phyloP scores from a whole-genome alignment of 306 rosid species.

The Begonia loranthoides region DNA sequence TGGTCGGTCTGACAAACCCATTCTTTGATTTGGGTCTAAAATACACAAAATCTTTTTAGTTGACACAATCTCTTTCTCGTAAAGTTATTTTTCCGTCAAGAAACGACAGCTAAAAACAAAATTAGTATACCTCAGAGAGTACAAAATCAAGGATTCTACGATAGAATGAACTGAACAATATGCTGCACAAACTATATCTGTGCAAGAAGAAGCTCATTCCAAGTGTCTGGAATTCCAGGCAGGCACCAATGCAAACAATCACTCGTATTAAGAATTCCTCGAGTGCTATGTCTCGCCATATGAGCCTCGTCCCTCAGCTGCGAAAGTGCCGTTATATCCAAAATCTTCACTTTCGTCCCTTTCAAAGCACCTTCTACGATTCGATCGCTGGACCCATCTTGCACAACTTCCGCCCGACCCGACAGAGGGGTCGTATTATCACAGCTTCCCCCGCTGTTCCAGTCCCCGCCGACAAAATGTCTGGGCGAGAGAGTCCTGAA shows the following conservation, averaged over 20 bases:
- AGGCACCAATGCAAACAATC: constrained; percentile 97
- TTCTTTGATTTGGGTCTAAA: no score
- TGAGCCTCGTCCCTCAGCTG: constrained; percentile 91
- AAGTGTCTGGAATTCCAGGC: constrained; percentile 82
- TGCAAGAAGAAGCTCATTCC: constrained; percentile 86
- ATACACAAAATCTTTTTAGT: no score
- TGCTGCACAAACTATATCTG: constrained; percentile 31
- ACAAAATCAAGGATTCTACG: constrained; percentile 1
- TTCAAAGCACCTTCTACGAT: constrained; percentile 54
- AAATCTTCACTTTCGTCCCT: constrained; percentile 62
- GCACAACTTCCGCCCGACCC: constrained; percentile 45
- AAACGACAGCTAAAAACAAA: no score
- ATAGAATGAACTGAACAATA: background rate
- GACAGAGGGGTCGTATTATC: constrained; percentile 57
- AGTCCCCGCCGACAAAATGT: constrained; percentile 78
- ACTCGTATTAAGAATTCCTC: constrained; percentile 39
- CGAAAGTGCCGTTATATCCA: constrained; percentile 75
- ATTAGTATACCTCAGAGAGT: background rate
- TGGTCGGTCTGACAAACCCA: no score
- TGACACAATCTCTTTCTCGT: no score
- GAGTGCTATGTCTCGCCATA: constrained; percentile 47
- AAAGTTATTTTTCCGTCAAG: no score
- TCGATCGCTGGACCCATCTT: constrained; percentile 50
- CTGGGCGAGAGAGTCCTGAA: constrained; percentile 82
- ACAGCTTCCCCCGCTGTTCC: constrained; percentile 87